Evolutionary conservation across 176 grass and related monocot species (phyloP), one percentile per base, ranked within the genome.

Genomic region (Oryza meridionalis): DNA sequence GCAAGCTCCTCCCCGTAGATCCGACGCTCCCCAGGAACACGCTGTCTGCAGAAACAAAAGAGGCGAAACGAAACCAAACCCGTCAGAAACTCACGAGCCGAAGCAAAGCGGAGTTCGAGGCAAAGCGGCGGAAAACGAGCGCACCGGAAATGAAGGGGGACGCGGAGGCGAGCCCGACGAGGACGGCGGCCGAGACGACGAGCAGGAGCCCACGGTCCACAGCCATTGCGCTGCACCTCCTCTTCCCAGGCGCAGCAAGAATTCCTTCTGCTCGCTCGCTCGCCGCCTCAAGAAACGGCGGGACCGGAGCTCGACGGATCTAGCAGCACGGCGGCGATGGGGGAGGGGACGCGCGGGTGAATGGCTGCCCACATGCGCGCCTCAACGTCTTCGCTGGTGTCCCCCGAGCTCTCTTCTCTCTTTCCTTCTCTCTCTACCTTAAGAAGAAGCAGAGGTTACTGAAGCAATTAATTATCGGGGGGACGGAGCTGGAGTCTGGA

Each of bases 1-100:
- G 87, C 87, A 92, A 89, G 70, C 87, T 89, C 71, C 90, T 85
- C 65, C 90, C 84, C 2, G 87, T 89, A 89, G 90, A 89, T 89
- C 90, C 81, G 14, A 70, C 58, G 72, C 67, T 64, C 21, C 5
- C 16, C 70, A 84, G 80, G 83, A 92, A 84, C 65, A 84, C 76
- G 58, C 76, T 8, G 33, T 84, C 90, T 92, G 76, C 37, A 27
- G 21, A 68, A 29, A 42, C 67, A 69, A 55, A 32, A 72, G 6
- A 72, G 6, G 42, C 6, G 42, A 66, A 27, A 4, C 49, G 49
- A 65, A 15, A n/a, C 58, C 27, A 84, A 84, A 76, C 70, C 6
- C 75, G 33, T 87, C 81, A 87, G 70, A 31, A 31, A 81, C 7
- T 40, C 38, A 40, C n/a, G 17, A 43, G 9, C 21, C 5, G 24